Percentiles rank a stretch among this genome's conserved stretches.
Evolutionary conservation across 2,329 filamentous ascomycete genomes (phyloP).

Genomic region (Chaetomiaceae sp.): DNA sequence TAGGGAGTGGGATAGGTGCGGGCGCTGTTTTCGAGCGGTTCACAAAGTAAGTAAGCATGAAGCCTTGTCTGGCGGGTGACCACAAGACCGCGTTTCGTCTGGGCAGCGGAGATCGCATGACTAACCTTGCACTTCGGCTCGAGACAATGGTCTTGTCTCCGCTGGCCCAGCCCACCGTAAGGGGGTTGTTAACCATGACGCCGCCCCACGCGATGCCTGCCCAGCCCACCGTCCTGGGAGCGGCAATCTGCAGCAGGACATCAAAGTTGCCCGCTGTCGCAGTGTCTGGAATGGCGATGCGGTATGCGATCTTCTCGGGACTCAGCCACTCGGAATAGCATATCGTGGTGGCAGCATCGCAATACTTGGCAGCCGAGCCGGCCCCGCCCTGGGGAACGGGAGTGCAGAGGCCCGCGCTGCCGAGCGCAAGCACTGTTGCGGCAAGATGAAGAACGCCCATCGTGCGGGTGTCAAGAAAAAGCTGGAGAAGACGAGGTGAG

Average conservation of each 20-base stretch:
- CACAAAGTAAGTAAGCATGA: not conserved
- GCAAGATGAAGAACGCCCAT: conserved; percentile 27
- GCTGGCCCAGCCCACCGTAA: conserved; percentile 39
- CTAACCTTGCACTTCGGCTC: conserved; percentile 36
- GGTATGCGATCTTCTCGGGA: conserved; percentile 27
- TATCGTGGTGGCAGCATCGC: conserved; percentile 28
- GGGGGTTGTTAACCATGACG: conserved; percentile 40
- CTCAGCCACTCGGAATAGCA: conserved; percentile 31
- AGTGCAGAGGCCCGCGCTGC: conserved; percentile 12
- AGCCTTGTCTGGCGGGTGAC: too few species aligned
- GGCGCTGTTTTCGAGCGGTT: conserved; percentile 13
- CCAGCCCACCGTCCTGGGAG: conserved; percentile 39
- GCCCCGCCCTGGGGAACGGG: conserved; percentile 20
- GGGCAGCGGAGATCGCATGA: too few species aligned
- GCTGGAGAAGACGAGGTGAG: not conserved
- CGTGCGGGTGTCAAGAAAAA: not conserved
- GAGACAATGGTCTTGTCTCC: conserved; percentile 35
- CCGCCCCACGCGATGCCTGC: conserved; percentile 40
- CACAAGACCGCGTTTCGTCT: too few species aligned
- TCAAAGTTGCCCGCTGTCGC: conserved; percentile 34
- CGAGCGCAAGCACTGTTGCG: conserved; percentile 20
- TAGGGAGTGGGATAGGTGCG: conserved; percentile 35
- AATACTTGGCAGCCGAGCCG: conserved; percentile 27
- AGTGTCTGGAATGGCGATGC: conserved; percentile 31
- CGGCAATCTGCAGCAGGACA: conserved; percentile 37